These are phyloP conservation scores for Hemileia vastatrix DNA, from an alignment of 1,284 basidiomycete genomes.

Conservation along the genomic window DNA sequence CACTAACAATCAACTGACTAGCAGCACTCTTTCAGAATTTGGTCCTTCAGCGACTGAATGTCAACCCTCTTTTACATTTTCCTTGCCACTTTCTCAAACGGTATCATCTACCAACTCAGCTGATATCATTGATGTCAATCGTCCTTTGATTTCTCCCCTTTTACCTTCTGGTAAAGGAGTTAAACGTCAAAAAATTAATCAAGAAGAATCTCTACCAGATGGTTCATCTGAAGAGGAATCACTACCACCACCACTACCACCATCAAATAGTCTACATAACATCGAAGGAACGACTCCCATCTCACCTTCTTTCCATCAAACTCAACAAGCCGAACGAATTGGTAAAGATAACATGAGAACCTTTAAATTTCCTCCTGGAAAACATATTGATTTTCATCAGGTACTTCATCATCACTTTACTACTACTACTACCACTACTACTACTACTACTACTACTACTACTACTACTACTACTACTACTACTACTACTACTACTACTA, in stretches of 20 bases:
- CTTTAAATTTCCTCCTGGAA: conserved; percentile 20
- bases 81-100: neutral
- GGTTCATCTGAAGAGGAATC: neutral
- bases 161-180: neutral
- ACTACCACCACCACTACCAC: too few relatives aligned
- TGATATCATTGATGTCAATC: neutral
- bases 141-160: neutral
- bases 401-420: too few relatives aligned
- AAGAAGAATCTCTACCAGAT: neutral
- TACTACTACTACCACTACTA: too few relatives aligned
- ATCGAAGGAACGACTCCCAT: neutral
- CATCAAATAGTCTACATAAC: too few relatives aligned
- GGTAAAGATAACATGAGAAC: conserved; percentile 22
- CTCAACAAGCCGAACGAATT: conserved; percentile 8
- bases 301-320: neutral
- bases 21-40: neutral
- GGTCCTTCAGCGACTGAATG: conserved; percentile 21
- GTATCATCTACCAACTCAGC: neutral
- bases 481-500: too few relatives aligned
- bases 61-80: conserved; percentile 6
- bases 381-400: neutral
- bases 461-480: too few relatives aligned
- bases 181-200: neutral
- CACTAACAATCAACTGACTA: neutral
- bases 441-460: too few relatives aligned